These are phyloP conservation scores for Candida nonsorbophila DNA, from an alignment of 805 yeast species.

Conservation along the genomic window DNA sequence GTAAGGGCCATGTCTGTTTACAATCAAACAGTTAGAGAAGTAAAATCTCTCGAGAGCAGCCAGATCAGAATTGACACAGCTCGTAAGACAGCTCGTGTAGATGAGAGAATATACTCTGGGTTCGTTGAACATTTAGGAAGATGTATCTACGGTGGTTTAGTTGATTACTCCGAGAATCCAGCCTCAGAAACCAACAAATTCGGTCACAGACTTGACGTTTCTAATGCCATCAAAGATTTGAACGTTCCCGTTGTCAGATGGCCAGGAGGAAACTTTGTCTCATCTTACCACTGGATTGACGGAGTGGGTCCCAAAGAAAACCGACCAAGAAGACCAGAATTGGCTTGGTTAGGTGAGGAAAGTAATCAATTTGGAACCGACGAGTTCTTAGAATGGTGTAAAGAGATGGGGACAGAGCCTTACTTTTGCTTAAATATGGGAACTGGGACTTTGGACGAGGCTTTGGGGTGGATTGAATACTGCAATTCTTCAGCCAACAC, in stretches of 20 bases:
- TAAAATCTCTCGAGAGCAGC: conserved; percentile 6
- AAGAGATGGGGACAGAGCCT: conserved; percentile 21
- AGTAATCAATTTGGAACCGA: conserved; percentile 27
- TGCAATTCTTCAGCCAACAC: conserved; percentile 25
- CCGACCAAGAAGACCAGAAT: conserved; percentile 26
- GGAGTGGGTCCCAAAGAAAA: conserved; percentile 24
- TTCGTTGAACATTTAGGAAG: conserved; percentile 31
- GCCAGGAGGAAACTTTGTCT: conserved; percentile 32
- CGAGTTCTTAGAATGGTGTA: conserved; percentile 29
- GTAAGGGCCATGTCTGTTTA: conserved; percentile 15
- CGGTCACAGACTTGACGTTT: conserved; percentile 23
- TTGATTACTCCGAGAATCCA: conserved; percentile 16
- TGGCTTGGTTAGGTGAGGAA: conserved; percentile 29
- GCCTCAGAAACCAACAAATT: conserved; percentile 13
- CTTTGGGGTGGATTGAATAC: conserved; percentile 28
- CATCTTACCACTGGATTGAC: conserved; percentile 28
- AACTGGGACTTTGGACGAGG: conserved; percentile 30
- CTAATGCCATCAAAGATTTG: conserved; percentile 21
- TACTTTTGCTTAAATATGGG: conserved; percentile 30
- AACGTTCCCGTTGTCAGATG: conserved; percentile 28
- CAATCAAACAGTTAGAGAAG: conserved; percentile 12
- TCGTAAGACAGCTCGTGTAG: conserved; percentile 17
- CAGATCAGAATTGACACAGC: conserved; percentile 21
- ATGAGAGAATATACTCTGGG: conserved; percentile 24
- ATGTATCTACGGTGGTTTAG: conserved; percentile 31